Conservation (phyloP, 1,284 basidiomycete species). For the Schizopora paradoxa region DNA sequence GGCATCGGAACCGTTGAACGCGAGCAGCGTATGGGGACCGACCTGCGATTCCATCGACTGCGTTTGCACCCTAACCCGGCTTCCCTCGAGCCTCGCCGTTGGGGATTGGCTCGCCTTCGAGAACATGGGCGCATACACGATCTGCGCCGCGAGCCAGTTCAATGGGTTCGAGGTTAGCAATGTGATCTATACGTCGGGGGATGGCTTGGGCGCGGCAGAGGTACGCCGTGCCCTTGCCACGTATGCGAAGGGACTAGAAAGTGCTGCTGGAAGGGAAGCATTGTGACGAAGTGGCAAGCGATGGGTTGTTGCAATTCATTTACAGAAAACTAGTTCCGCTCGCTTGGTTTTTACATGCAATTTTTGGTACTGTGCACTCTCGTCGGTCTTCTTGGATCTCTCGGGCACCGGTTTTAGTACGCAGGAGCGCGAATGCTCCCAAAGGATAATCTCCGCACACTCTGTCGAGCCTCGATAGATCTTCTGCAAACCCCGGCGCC, state of each 20-base stretch:
- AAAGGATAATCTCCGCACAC: too few species aligned
- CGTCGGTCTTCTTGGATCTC: too few species aligned
- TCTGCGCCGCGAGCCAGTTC: slow-evolving; percentile 86
- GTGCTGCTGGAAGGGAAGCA: not conserved
- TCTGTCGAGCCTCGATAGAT: too few species aligned
- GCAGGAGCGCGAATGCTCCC: too few species aligned
- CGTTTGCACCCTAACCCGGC: slow-evolving; percentile 54
- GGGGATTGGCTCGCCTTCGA: slow-evolving; percentile 92
- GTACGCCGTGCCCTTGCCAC: slow-evolving; percentile 20
- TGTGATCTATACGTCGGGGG: slow-evolving; percentile 58
- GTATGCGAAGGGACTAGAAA: not conserved
- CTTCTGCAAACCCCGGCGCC: too few species aligned
- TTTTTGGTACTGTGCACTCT: too few species aligned
- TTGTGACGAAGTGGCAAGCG: too few species aligned
- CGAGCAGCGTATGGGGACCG: slow-evolving; percentile 64
- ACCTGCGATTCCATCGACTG: slow-evolving; percentile 93
- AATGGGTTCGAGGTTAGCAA: slow-evolving; percentile 75
- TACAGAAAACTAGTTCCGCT: too few species aligned
- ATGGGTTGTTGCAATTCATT: too few species aligned
- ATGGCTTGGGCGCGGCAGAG: slow-evolving; percentile 30
- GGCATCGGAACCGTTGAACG: slow-evolving; percentile 38
- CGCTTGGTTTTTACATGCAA: too few species aligned
- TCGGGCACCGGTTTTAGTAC: too few species aligned
- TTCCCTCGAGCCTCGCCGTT: slow-evolving; percentile 65
- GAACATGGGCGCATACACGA: slow-evolving; percentile 92